These are phyloP conservation scores for Solanum pennellii DNA, from an alignment of 257 asterid species.

Conservation along the genomic window DNA sequence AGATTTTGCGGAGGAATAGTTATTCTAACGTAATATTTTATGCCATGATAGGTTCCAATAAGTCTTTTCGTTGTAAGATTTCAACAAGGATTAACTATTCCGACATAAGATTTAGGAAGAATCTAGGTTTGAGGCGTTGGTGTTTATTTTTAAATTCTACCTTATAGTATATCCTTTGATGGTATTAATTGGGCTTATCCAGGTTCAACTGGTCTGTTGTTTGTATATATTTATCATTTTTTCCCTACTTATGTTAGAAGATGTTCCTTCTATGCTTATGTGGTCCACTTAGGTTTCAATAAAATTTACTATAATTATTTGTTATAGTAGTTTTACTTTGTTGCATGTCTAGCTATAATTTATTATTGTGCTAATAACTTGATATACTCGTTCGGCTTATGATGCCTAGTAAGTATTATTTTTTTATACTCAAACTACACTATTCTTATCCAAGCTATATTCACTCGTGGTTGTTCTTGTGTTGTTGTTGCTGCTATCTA, in stretches of 20 bases:
- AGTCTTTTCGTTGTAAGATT: neutral
- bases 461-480: too few species aligned
- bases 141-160: neutral
- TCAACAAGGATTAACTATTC: neutral
- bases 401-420: neutral
- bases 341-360: neutral
- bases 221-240: too few species aligned
- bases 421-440: neutral
- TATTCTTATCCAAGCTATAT: too few species aligned
- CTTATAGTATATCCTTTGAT: neutral
- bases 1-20: neutral
- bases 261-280: too few species aligned
- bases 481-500: too few species aligned
- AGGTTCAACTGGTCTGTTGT: neutral
- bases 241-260: too few species aligned
- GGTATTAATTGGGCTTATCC: neutral
- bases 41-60: neutral
- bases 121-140: neutral
- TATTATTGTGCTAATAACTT: too few species aligned
- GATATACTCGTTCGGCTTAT: neutral
- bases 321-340: neutral
- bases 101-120: neutral
- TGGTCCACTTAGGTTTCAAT: too few species aligned
- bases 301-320: too few species aligned
- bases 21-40: too few species aligned